Evolutionary conservation across 352 stramenopile genomes (phyloP).

Genomic region (Globisporangium irregulare): DNA sequence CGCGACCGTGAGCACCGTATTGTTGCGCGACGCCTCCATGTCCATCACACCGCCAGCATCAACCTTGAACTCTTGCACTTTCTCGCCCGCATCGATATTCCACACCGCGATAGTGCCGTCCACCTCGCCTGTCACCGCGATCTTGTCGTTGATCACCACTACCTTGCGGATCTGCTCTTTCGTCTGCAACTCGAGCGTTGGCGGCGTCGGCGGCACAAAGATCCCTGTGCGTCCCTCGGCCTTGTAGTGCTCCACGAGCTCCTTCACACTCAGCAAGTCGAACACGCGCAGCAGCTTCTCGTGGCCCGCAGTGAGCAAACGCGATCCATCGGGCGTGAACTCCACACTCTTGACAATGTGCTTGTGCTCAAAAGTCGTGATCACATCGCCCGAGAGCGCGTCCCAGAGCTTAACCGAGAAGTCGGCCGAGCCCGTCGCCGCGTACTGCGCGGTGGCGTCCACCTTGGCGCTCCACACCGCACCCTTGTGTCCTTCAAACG

Average conservation of each 20-base stretch:
- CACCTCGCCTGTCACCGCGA: constrained; percentile 69
- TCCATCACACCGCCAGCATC: constrained; percentile 79
- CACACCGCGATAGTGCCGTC: constrained; percentile 71
- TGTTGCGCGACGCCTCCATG: constrained; percentile 71
- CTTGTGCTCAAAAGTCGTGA: constrained; percentile 94
- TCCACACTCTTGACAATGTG: constrained; percentile 97
- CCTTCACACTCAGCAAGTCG: constrained; percentile 66
- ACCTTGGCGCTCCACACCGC: constrained; percentile 91
- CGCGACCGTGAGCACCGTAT: constrained; percentile 86
- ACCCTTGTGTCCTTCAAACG: constrained; percentile 97
- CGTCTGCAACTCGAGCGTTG: constrained; percentile 50
- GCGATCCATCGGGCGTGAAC: constrained; percentile 86
- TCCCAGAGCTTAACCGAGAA: constrained; percentile 97
- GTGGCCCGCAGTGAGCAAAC: constrained; percentile 92
- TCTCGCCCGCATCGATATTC: constrained; percentile 51
- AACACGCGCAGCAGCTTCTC: constrained; percentile 95
- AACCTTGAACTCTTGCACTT: constrained; percentile 56
- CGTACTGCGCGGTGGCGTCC: constrained; percentile 77
- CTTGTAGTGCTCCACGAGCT: constrained; percentile 57
- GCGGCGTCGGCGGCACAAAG: constrained; percentile 44
- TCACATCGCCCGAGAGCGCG: constrained; percentile 91
- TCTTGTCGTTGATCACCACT: constrained; percentile 47
- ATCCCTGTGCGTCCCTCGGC: constrained; percentile 61
- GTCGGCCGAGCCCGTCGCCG: constrained; percentile 91
- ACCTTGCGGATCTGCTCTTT: constrained; percentile 80